A percentile compares a stretch with the other conserved stretches of the same genome.
Evolutionary conservation across 306 rosid genomes (phyloP).

Genomic region (Sicyos edulis): DNA sequence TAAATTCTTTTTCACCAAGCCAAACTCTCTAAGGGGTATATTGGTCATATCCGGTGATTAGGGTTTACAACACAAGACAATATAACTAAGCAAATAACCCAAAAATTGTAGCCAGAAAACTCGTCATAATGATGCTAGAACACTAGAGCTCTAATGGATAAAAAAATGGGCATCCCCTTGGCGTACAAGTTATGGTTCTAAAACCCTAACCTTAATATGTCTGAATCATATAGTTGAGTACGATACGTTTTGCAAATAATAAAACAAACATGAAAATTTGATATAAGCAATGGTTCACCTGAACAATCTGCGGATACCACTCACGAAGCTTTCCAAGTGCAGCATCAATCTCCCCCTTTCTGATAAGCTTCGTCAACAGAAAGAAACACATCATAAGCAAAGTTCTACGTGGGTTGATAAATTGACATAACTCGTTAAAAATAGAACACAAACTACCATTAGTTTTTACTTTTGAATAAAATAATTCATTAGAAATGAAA

Average conservation of each 20-base stretch:
- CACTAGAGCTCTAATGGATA: background rate
- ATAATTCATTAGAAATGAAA: background rate
- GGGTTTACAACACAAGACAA: background rate
- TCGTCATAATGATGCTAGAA: background rate
- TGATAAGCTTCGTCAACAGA: slow-evolving; percentile 60
- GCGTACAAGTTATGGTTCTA: background rate
- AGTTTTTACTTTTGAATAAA: background rate
- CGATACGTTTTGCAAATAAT: background rate
- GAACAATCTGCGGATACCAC: slow-evolving; percentile 91
- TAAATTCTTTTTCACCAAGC: background rate
- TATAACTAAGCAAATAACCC: background rate
- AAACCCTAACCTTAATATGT: background rate
- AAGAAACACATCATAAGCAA: slow-evolving; percentile 29
- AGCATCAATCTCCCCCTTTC: slow-evolving; percentile 77
- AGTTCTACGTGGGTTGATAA: background rate
- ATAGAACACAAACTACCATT: slow-evolving; percentile 2
- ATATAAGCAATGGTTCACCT: slow-evolving; percentile 46
- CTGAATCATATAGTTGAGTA: background rate
- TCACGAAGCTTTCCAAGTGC: slow-evolving; percentile 73
- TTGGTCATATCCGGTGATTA: background rate
- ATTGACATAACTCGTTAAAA: background rate
- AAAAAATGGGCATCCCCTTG: background rate
- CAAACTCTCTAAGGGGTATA: too few relatives aligned
- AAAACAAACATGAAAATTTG: slow-evolving; percentile 12
- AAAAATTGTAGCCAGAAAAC: background rate